Evolutionary conservation across 2,329 filamentous ascomycete genomes (phyloP).

Genomic region (Fusarium sp.): DNA sequence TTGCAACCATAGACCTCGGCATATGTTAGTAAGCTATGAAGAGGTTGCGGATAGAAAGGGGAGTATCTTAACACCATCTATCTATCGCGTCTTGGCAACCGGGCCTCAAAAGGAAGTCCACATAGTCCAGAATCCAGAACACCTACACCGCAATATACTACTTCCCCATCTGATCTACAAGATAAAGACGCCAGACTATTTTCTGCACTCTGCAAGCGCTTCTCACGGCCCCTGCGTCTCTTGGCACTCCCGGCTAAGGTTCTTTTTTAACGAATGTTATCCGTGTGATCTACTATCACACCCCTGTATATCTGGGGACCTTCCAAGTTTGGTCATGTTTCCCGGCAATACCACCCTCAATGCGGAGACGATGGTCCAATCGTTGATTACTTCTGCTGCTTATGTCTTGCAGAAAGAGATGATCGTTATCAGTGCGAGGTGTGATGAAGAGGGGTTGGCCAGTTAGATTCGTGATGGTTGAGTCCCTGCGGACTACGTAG

Average conservation of each 20-base stretch:
- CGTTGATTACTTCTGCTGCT: not conserved
- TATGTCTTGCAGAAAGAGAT: not conserved
- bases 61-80: not conserved
- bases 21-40: not conserved
- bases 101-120: not conserved
- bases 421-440: constrained; percentile 3
- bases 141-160: not conserved
- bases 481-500: too few relatives aligned
- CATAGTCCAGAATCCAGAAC: not conserved
- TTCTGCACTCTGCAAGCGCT: not conserved
- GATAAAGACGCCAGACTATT: not conserved
- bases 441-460: not conserved
- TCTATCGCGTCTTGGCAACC: not conserved
- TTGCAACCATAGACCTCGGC: not conserved
- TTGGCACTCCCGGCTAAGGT: constrained; percentile 2
- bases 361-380: not conserved
- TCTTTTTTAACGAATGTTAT: constrained; percentile 8
- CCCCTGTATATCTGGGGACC: constrained; percentile 16
- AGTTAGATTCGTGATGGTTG: not conserved
- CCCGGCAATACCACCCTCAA: constrained; percentile 12
- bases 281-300: constrained; percentile 11
- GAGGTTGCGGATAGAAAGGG: not conserved
- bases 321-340: constrained; percentile 17
- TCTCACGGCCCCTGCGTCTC: constrained; percentile 22
- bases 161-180: not conserved